These are phyloP conservation scores for Gyrodon lividus DNA, from an alignment of 768 basidiomycete genomes.

Conservation along the genomic window DNA sequence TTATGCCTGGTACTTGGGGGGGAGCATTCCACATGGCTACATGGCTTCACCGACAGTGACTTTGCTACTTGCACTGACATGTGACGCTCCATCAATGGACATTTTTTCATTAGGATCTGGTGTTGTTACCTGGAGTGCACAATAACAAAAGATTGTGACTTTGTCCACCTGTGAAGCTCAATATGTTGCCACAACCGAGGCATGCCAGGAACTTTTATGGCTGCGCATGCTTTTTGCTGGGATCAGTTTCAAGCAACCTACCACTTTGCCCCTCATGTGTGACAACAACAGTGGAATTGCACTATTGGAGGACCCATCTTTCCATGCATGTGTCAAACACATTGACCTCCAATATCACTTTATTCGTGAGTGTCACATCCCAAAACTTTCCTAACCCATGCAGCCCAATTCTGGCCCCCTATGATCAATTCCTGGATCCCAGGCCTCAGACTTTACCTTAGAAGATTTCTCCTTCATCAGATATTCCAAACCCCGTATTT, in stretches of 20 bases:
- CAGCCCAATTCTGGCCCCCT: too few relatives aligned
- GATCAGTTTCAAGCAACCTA: not conserved
- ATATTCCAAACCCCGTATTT: too few relatives aligned
- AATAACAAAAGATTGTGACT: slow-evolving; percentile 38
- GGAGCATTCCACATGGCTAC: not conserved
- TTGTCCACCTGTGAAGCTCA: slow-evolving; percentile 44
- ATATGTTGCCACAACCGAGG: slow-evolving; percentile 38
- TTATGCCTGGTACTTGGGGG: slow-evolving; percentile 6
- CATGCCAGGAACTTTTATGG: slow-evolving; percentile 38
- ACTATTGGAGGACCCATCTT: slow-evolving; percentile 33
- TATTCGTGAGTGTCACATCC: too few relatives aligned
- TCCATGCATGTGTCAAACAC: slow-evolving; percentile 42
- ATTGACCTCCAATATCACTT: slow-evolving; percentile 28
- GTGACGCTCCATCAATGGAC: slow-evolving; percentile 17
- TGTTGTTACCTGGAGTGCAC: slow-evolving; percentile 30
- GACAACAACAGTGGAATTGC: slow-evolving; percentile 41
- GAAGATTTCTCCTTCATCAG: too few relatives aligned
- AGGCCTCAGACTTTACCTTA: too few relatives aligned
- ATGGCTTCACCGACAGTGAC: slow-evolving; percentile 26
- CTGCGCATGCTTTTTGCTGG: slow-evolving; percentile 19
- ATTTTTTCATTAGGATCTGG: slow-evolving; percentile 25
- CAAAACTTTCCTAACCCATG: too few relatives aligned
- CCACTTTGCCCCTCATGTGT: slow-evolving; percentile 14
- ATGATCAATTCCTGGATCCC: too few relatives aligned
- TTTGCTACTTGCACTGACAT: slow-evolving; percentile 25